Evolutionary conservation across 2,329 filamentous ascomycete species (phyloP), one percentile per base, ranked within the genome.

Genomic region (Paecilomyces dactylethromorphus): DNA sequence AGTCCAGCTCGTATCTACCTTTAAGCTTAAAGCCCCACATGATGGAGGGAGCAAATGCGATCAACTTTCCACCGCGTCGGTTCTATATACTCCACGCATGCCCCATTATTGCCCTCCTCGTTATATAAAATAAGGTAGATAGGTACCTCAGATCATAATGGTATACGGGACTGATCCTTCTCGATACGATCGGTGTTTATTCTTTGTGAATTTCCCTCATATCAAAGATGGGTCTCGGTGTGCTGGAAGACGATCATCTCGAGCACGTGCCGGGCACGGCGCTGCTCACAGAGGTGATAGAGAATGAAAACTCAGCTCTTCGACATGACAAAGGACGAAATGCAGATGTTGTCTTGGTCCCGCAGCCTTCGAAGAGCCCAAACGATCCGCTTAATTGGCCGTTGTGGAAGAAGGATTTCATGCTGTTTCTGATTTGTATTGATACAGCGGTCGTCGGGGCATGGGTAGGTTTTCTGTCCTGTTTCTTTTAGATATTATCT

Each of bases 401-500:
- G 59, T 63, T 58, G 22, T 73, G 59, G 64, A 76, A 75, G 62
- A 78, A 78, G 59, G 73, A 77, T 62, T 58, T 72, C 2, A 75
- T 76, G 59, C 58, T 76, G 11, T 65, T 74, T 54, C 69, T 76
- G 45, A 73, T 76, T 56, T 70, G 69, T 39, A 68, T 75, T 53
- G 71, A 73, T 60, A 74, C 73, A 0, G 70, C 69, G 12, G 70
- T 75, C 3, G 69, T 74, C 6, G 71, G 71, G 22, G 71, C 71
- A 1, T 71, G 68, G 61, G 69, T 60, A 26, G 4, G 54, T 53
- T 3, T 58, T 32, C 35, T 5, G 26, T 29, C 26, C 22, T 10
- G 21, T 6, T 26, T 24, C 50, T 2, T 29, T n/a, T 22, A n/a
- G 7, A 13, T 29, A 22, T 24, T 13, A 6, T 52, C 24, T 29